Evolutionary conservation across 352 stramenopile genomes (phyloP).

Genomic region (Phytopythium litorale): DNA sequence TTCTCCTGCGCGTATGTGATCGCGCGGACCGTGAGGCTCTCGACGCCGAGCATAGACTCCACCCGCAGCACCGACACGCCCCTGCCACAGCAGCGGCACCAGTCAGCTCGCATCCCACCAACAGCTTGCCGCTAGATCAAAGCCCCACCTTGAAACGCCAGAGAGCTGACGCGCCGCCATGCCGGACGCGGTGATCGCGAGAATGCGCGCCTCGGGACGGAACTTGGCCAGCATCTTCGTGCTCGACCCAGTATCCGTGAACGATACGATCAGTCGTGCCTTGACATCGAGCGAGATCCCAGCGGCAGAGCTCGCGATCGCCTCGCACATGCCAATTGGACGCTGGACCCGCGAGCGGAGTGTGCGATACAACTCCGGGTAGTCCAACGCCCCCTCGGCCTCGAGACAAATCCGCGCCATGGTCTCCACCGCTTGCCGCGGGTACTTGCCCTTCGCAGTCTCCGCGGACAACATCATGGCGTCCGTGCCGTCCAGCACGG

Average conservation of each 20-base stretch:
- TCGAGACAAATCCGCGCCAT: conserved; percentile 93
- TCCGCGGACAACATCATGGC: conserved; percentile 99
- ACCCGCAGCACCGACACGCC: conserved; percentile 64
- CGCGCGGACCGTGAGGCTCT: conserved; percentile 83
- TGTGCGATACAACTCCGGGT: conserved; percentile 62
- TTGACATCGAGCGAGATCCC: conserved; percentile 97
- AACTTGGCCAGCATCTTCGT: conserved; percentile 97
- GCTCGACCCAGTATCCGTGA: conserved; percentile 94
- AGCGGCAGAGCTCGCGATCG: conserved; percentile 95
- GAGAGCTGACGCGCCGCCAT: conserved; percentile 68
- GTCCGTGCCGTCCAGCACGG: conserved; percentile 98
- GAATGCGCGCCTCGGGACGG: conserved; percentile 80
- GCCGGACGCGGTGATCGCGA: conserved; percentile 84
- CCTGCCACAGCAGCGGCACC: conserved; percentile 18
- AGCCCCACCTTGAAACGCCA: conserved; percentile 67
- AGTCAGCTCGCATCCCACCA: not conserved
- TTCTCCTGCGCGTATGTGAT: conserved; percentile 79
- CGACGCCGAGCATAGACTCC: conserved; percentile 76
- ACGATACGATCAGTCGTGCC: conserved; percentile 96
- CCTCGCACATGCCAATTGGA: conserved; percentile 85
- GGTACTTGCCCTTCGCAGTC: conserved; percentile 98
- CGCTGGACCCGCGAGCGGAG: conserved; percentile 39
- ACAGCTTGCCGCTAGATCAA: not conserved
- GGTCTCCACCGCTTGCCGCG: conserved; percentile 92
- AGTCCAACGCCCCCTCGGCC: conserved; percentile 83